Conservation (phyloP, 306 rosid species). For the Cajanus cajan region DNA sequence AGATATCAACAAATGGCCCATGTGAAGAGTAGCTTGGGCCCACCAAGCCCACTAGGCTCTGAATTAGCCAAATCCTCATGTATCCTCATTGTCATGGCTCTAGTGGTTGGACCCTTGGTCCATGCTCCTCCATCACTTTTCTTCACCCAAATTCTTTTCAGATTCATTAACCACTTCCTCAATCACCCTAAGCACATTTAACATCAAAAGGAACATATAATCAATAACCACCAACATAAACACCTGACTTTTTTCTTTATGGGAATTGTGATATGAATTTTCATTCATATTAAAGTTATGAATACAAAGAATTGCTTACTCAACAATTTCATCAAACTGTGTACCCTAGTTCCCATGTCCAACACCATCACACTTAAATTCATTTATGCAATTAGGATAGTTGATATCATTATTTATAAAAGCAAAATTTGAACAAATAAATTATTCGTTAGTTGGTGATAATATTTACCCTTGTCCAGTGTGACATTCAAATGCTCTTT, state of each 20-base stretch:
- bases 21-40: too few species aligned
- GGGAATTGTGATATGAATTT: background rate
- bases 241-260: background rate
- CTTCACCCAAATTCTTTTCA: constrained; percentile 63
- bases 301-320: too few species aligned
- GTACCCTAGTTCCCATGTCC: constrained; percentile 98
- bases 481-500: constrained; percentile 72
- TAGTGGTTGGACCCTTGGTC: too few species aligned
- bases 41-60: too few species aligned
- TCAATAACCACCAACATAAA: background rate
- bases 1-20: too few species aligned
- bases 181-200: constrained; percentile 42
- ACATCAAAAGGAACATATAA: background rate
- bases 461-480: constrained; percentile 76
- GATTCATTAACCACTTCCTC: constrained; percentile 63
- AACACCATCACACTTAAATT: constrained; percentile 74
- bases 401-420: background rate
- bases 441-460: background rate
- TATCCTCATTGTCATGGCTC: too few species aligned
- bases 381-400: constrained; percentile 51
- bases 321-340: constrained; percentile 61
- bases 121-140: too few species aligned
- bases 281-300: background rate
- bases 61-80: too few species aligned
- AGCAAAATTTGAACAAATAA: background rate